Conservation (phyloP, 257 asterid species). For the Primulina eburnea region DNA sequence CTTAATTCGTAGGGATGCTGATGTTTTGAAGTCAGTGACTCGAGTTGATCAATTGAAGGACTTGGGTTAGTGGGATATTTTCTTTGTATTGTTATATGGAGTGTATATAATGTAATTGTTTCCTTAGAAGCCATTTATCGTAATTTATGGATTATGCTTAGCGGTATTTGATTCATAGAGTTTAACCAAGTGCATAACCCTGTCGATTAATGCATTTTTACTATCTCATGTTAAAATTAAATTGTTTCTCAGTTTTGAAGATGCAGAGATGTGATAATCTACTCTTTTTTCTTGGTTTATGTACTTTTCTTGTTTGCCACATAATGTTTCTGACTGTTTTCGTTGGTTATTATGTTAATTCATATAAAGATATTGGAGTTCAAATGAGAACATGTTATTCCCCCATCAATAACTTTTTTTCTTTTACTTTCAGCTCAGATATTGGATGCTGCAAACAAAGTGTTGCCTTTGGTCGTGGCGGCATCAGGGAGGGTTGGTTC, state of each 20-base stretch:
- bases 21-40: slow-evolving; percentile 69
- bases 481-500: slow-evolving; percentile 96
- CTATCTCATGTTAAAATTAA: neutral
- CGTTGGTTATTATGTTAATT: neutral
- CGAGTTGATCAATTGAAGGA: slow-evolving; percentile 93
- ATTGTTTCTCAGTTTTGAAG: neutral
- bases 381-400: too few species aligned
- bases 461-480: slow-evolving; percentile 83
- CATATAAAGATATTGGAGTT: neutral
- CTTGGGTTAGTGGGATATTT: slow-evolving; percentile 53
- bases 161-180: neutral
- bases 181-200: neutral
- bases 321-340: neutral
- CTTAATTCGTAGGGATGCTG: slow-evolving; percentile 65
- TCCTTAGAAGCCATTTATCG: neutral
- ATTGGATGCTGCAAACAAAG: slow-evolving; percentile 78
- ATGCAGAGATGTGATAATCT: too few species aligned
- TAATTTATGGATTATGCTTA: neutral
- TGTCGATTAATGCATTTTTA: neutral
- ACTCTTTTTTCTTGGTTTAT: neutral
- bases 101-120: too few species aligned
- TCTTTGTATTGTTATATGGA: neutral
- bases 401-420: slow-evolving; percentile 5
- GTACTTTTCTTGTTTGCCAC: slow-evolving; percentile 18
- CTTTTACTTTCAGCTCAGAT: slow-evolving; percentile 57